A percentile compares a stretch with the other conserved stretches of the same genome.
phyloP scores from a whole-genome alignment of 2,329 filamentous ascomycete species.

The Xylariales sp. region DNA sequence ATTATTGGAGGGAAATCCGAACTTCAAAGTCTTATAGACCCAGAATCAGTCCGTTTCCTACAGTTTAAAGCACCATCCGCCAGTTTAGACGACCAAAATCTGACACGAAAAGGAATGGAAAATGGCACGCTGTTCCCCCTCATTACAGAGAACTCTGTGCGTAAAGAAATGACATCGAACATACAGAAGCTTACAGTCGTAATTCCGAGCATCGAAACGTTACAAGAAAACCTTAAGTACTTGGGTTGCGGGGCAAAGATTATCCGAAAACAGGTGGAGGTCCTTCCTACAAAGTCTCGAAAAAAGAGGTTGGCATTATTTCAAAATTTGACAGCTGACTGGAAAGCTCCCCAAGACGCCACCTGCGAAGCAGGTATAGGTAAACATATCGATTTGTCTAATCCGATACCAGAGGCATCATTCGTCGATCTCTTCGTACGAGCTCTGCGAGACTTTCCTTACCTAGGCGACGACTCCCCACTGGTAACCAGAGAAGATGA shows the following conservation, averaged over 20 bases:
- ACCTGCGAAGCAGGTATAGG: neutral
- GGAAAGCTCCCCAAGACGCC: neutral
- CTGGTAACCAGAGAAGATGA: neutral
- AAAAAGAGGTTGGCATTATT: neutral
- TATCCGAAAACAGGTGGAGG: conserved; percentile 1
- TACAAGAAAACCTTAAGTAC: conserved; percentile 15
- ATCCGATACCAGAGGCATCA: neutral
- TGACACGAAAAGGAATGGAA: too few species aligned
- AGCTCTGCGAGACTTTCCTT: neutral
- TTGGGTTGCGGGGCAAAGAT: conserved; percentile 10
- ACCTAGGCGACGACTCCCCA: neutral
- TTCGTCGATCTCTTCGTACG: neutral
- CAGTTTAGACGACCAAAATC: too few species aligned
- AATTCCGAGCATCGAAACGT: conserved; percentile 12
- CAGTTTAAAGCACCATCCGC: too few species aligned
- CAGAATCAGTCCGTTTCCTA: too few species aligned
- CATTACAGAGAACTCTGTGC: too few species aligned
- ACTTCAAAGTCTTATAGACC: too few species aligned
- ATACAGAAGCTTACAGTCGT: conserved; percentile 3
- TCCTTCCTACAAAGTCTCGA: neutral
- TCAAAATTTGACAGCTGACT: neutral
- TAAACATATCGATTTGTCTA: neutral
- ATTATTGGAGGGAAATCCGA: too few species aligned
- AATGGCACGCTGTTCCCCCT: too few species aligned
- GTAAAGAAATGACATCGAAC: neutral